phyloP scores from a whole-genome alignment of 1,139 yeast genomes.

The Scheffersomyces titani region DNA sequence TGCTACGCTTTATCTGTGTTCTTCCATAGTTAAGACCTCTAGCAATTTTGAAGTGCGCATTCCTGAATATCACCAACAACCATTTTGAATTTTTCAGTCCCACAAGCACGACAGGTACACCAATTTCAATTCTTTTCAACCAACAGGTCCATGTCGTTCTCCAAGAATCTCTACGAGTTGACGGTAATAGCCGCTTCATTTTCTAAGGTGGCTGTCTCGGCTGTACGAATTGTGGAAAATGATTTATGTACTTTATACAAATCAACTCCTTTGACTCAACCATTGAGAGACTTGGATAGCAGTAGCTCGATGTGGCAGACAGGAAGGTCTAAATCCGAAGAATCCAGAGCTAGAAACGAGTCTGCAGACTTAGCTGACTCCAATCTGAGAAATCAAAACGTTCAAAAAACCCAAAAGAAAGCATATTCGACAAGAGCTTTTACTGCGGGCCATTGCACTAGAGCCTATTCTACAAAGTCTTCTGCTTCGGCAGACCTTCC shows the following conservation, averaged over 20 bases:
- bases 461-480: conserved; percentile 17
- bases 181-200: conserved; percentile 29
- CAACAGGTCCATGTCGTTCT: background rate
- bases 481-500: background rate
- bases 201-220: conserved; percentile 22
- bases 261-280: conserved; percentile 17
- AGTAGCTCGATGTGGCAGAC: conserved; percentile 23
- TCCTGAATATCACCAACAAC: background rate
- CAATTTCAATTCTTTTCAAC: background rate
- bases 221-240: conserved; percentile 19
- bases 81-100: background rate
- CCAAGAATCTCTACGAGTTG: conserved; percentile 24
- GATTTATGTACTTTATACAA: conserved; percentile 22
- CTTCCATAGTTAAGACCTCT: background rate
- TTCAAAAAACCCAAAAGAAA: conserved; percentile 8
- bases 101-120: background rate
- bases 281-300: conserved; percentile 23
- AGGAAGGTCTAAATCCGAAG: conserved; percentile 9
- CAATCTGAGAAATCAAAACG: background rate
- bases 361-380: background rate
- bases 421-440: conserved; percentile 16
- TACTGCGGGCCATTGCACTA: background rate
- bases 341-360: conserved; percentile 7
- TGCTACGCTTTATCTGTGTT: background rate
- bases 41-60: background rate